Evolutionary conservation across 139 green algal species (phyloP), one percentile per base, ranked within the genome.

Genomic region (Coelastrella sp.): DNA sequence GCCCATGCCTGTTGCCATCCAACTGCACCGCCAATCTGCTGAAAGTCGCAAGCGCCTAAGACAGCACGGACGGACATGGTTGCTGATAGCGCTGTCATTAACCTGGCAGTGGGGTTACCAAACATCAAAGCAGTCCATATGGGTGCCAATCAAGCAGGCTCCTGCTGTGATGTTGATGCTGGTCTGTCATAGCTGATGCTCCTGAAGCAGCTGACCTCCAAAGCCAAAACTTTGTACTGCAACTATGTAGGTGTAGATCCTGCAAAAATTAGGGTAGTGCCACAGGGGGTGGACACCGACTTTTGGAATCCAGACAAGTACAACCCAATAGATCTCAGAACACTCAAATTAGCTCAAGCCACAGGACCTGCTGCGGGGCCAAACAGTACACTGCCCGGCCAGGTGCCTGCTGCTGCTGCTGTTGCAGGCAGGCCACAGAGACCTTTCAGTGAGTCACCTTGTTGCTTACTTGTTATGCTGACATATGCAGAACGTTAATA

Each of bases 271-370:
- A 68, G 75, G 17, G 60, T 91, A 3, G 74, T 93, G 6, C 87
- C 91, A 14, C 80, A 93, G 35, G 91, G 78, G 12, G 85, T 94
- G 20, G 89, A 94, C 73, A 90, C 86, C 11, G 17, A 56, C 14
- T 63, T 90, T 6, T 90, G 86, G 86, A 60, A 83, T 35, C 86
- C 86, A 12, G 6, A 25, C 12, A 66, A 49, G 8, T 61, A 74
- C 24, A 35, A 1, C 6, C 75, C 74, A 19, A 24, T 90, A 10
- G 60, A 85, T 49, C 59, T 90, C 0, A 57, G 8, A 14, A 57
- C 4, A 7, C 17, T 90, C 24, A 78, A 81, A 25, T 27, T 84
- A 14, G 11, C 60, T 57, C 86, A 90, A 35, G 86, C 85, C 12
- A 89, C 85, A 19, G 85, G 85, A n/a, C 72, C 85, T 14, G 4